These are phyloP conservation scores for Paramecium biaurelia DNA, from an alignment of 73 alveolate genomes.

Conservation along the genomic window DNA sequence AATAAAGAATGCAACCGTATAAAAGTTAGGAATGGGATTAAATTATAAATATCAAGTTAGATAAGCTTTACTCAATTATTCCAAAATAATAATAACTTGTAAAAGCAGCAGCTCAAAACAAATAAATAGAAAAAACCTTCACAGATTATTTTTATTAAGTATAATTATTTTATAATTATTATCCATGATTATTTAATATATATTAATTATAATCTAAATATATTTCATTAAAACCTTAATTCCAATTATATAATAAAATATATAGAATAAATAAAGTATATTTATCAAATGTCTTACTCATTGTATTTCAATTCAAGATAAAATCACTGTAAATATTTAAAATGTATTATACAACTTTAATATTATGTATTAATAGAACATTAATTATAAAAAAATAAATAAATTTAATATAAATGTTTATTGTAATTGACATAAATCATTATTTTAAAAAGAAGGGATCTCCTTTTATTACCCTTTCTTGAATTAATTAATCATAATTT, in stretches of 20 bases:
- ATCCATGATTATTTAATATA: neutral
- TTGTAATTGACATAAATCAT: neutral
- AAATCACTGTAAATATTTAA: too few relatives aligned
- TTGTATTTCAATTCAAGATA: too few relatives aligned
- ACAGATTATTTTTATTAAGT: neutral
- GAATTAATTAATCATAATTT: neutral
- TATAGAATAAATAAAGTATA: too few relatives aligned
- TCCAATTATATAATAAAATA: too few relatives aligned
- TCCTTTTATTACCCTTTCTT: neutral
- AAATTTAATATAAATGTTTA: too few relatives aligned
- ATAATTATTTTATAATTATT: neutral
- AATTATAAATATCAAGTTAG: neutral
- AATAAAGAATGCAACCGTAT: neutral
- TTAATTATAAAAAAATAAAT: too few relatives aligned
- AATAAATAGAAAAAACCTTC: neutral
- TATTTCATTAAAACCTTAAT: neutral
- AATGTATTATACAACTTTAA: too few relatives aligned
- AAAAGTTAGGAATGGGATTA: neutral
- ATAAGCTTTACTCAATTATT: neutral
- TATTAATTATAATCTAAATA: neutral
- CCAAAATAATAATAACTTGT: neutral
- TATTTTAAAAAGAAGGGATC: neutral
- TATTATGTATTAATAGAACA: too few relatives aligned
- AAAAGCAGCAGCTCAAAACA: neutral
- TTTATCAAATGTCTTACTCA: too few relatives aligned